These are phyloP conservation scores for Pulveroboletus sp. DNA, from an alignment of 768 basidiomycete species.

Conservation along the genomic window DNA sequence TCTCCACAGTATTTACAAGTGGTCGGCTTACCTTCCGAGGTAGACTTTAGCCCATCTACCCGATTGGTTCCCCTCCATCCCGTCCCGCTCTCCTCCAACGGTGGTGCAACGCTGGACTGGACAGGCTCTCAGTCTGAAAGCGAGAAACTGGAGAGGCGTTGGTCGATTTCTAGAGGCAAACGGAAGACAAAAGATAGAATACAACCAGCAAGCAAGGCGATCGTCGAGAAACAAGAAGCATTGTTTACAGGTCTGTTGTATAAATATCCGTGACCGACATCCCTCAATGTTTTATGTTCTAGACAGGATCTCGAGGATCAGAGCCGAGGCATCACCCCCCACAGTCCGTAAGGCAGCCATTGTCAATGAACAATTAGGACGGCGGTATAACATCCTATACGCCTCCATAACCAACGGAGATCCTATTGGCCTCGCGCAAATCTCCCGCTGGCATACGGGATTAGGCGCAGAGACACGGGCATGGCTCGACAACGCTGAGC, in stretches of 20 bases:
- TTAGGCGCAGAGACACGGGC: constrained; percentile 46
- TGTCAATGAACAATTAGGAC: constrained; percentile 59
- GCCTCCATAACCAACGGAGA: constrained; percentile 31
- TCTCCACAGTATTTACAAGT: constrained; percentile 22
- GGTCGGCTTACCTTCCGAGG: constrained; percentile 36
- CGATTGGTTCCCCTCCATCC: constrained; percentile 52
- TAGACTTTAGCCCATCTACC: constrained; percentile 71
- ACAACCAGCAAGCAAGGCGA: constrained; percentile 38
- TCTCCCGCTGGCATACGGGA: constrained; percentile 59
- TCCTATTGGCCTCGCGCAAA: constrained; percentile 45
- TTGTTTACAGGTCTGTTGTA: constrained; percentile 49
- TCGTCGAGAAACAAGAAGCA: constrained; percentile 59
- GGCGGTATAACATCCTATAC: constrained; percentile 61
- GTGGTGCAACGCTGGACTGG: constrained; percentile 75
- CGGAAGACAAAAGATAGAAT: constrained; percentile 55
- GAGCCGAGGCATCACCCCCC: constrained; percentile 44
- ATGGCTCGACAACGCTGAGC: constrained; percentile 64
- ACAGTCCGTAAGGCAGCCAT: constrained; percentile 65
- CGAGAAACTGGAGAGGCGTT: constrained; percentile 56
- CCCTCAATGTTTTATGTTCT: neutral
- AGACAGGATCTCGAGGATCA: constrained; percentile 62
- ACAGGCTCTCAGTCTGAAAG: constrained; percentile 53
- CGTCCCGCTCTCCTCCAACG: constrained; percentile 65
- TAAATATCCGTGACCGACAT: constrained; percentile 2
- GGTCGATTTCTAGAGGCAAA: constrained; percentile 54